Evolutionary conservation across 805 yeast species (phyloP).

Genomic region (Candida gorgasii): DNA sequence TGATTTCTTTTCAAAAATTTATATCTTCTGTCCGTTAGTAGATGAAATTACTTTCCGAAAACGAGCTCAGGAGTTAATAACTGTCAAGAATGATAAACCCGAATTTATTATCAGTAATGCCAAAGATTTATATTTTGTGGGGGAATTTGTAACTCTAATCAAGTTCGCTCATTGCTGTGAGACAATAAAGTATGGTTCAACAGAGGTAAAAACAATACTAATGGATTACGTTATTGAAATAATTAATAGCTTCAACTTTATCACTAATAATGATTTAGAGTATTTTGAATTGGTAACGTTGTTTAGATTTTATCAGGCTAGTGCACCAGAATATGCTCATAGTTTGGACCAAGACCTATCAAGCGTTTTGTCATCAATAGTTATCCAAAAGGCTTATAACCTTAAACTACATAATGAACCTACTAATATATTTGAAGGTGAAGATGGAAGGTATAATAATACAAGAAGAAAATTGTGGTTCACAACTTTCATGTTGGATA

Average conservation of each 20-base stretch:
- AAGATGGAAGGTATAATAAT: conserved; percentile 24
- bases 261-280: conserved; percentile 45
- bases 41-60: conserved; percentile 37
- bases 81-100: background rate
- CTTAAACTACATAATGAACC: conserved; percentile 73
- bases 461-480: conserved; percentile 40
- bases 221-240: conserved; percentile 33
- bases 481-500: conserved; percentile 27
- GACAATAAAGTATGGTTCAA: conserved; percentile 10
- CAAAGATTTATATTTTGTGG: conserved; percentile 19
- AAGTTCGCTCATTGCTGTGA: conserved; percentile 28
- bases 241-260: conserved; percentile 33
- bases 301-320: conserved; percentile 49
- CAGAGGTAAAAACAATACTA: conserved; percentile 13
- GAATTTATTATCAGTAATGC: background rate
- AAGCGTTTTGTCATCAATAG: conserved; percentile 52
- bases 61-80: background rate
- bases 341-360: conserved; percentile 58
- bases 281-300: conserved; percentile 55
- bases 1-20: conserved; percentile 39
- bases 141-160: conserved; percentile 32
- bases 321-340: conserved; percentile 57
- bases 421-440: conserved; percentile 12
- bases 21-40: conserved; percentile 48
- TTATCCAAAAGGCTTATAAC: conserved; percentile 65